Percentiles rank a stretch among this genome's conserved stretches.
Conservation (phyloP, 1,284 basidiomycete genomes). For the Veloboletus limbatus region DNA sequence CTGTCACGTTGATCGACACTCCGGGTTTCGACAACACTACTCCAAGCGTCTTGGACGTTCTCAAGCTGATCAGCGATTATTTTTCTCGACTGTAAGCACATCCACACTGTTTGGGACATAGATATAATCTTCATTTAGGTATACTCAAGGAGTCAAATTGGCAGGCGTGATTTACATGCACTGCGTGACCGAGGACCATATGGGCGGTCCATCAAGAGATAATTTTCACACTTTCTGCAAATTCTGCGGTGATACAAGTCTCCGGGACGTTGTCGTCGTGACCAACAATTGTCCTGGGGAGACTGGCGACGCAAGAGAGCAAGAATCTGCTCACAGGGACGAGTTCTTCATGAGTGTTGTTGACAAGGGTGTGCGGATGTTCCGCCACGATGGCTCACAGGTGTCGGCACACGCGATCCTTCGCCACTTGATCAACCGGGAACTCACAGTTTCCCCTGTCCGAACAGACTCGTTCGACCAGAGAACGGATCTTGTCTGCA, state of each 20-base stretch:
- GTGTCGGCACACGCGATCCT: slow-evolving; percentile 34
- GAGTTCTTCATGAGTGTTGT: slow-evolving; percentile 36
- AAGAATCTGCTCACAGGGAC: slow-evolving; percentile 28
- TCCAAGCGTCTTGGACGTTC: slow-evolving; percentile 31
- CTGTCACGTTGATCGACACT: slow-evolving; percentile 34
- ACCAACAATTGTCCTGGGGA: slow-evolving; percentile 44
- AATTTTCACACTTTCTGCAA: slow-evolving; percentile 47
- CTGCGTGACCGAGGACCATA: slow-evolving; percentile 43
- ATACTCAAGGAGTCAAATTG: slow-evolving; percentile 35
- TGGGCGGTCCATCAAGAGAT: slow-evolving; percentile 42
- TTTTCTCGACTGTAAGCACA: slow-evolving; percentile 26
- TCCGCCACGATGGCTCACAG: slow-evolving; percentile 33
- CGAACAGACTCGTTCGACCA: slow-evolving; percentile 32
- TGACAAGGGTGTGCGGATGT: slow-evolving; percentile 38
- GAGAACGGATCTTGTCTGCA: slow-evolving; percentile 26
- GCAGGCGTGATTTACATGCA: slow-evolving; percentile 53
- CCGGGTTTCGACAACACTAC: slow-evolving; percentile 38
- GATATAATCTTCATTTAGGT: slow-evolving; percentile 21
- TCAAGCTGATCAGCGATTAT: slow-evolving; percentile 30
- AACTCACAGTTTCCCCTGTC: slow-evolving; percentile 26
- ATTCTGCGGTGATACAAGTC: slow-evolving; percentile 45
- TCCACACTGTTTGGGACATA: background rate
- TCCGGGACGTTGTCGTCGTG: slow-evolving; percentile 44
- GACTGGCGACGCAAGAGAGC: slow-evolving; percentile 27
- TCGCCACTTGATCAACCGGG: slow-evolving; percentile 29